Conservation (phyloP, 2,329 filamentous ascomycete genomes). For the Chrysoporthe puriensis region DNA sequence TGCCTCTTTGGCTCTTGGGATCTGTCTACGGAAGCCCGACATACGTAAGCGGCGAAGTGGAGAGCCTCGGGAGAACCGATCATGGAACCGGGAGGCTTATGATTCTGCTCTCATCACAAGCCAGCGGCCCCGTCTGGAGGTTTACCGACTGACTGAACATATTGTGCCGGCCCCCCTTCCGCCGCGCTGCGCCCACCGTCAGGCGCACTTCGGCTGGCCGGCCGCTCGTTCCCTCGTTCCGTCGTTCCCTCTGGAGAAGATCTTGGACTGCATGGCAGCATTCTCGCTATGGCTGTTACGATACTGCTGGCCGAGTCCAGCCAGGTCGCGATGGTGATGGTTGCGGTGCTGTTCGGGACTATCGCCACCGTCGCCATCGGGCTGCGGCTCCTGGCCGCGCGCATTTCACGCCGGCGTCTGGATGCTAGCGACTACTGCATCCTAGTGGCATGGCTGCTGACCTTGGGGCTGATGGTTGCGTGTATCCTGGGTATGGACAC, state of each 20-base stretch:
- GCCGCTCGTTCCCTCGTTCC: neutral
- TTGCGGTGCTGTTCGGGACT: slow-evolving; percentile 30
- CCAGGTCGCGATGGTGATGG: slow-evolving; percentile 29
- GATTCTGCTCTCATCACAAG: neutral
- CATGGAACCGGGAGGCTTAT: neutral
- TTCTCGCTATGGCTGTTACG: slow-evolving; percentile 30
- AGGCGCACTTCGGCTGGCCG: neutral
- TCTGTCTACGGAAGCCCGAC: neutral
- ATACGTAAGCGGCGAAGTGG: slow-evolving; percentile 10
- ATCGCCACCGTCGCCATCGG: slow-evolving; percentile 30
- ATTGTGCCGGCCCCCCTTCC: neutral
- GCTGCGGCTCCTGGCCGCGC: slow-evolving; percentile 33
- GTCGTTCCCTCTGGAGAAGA: too few relatives aligned
- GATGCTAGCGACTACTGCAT: slow-evolving; percentile 35
- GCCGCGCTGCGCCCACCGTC: neutral
- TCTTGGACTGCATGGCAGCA: neutral
- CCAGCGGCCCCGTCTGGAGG: neutral
- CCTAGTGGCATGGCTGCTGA: slow-evolving; percentile 28
- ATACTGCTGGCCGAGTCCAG: slow-evolving; percentile 31
- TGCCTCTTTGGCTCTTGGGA: slow-evolving; percentile 10
- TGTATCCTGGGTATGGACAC: slow-evolving; percentile 10
- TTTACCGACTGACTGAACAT: neutral
- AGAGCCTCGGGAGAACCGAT: neutral
- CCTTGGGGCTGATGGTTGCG: slow-evolving; percentile 27
- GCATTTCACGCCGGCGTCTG: slow-evolving; percentile 31